Conservation (phyloP, 2,329 filamentous ascomycete species). For the Paecilomyces sp. region DNA sequence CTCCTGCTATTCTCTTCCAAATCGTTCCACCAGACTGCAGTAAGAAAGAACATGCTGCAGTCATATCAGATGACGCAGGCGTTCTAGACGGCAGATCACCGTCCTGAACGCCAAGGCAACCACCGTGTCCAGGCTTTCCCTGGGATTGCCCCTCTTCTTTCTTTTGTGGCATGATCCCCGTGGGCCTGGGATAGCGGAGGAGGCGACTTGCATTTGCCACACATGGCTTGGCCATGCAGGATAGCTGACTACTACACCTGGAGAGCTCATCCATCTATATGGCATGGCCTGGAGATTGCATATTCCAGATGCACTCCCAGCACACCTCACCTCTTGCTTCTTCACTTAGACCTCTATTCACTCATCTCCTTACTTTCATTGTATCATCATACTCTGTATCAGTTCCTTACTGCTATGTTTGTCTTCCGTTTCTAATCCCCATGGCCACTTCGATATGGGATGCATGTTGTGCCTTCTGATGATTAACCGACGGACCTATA, state of each 20-base stretch:
- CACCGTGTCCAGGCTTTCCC: background rate
- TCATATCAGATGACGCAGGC: background rate
- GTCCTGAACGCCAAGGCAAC: background rate
- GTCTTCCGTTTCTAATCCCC: background rate
- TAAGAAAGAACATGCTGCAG: background rate
- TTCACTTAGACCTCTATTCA: background rate
- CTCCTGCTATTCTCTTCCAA: background rate
- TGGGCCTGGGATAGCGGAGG: background rate
- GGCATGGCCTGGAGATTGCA: background rate
- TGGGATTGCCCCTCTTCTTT: background rate
- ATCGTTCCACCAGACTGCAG: background rate
- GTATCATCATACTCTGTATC: background rate
- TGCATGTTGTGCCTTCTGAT: background rate
- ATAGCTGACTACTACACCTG: background rate
- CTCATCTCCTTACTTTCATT: background rate
- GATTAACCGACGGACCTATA: background rate
- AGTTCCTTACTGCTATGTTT: background rate
- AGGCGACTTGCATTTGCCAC: background rate
- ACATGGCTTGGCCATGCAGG: background rate
- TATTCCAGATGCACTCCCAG: background rate
- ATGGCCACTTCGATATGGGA: background rate
- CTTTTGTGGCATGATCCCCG: background rate
- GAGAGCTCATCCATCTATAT: background rate
- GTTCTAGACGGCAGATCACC: background rate
- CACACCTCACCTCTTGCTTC: background rate